Evolutionary conservation across 2,329 filamentous ascomycete genomes (phyloP).

Genomic region (Fusarium albidum): DNA sequence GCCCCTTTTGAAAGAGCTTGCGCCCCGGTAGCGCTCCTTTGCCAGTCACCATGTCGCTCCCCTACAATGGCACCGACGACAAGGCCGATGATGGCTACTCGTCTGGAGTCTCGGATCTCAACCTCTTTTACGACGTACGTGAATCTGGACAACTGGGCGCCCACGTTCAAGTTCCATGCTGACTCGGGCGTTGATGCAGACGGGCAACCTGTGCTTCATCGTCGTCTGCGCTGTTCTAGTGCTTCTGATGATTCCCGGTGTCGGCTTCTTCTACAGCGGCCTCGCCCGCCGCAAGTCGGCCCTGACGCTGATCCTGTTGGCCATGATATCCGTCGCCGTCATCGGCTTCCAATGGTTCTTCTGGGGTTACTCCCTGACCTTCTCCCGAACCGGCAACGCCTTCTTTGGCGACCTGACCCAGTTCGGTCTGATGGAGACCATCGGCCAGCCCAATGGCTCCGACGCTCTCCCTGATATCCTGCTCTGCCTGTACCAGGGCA

Average conservation of each 20-base stretch:
- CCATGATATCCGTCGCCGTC: constrained; percentile 84
- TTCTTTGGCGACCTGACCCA: constrained; percentile 84
- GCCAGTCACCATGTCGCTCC: constrained; percentile 42
- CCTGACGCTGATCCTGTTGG: constrained; percentile 89
- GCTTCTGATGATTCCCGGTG: constrained; percentile 91
- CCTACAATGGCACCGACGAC: constrained; percentile 61
- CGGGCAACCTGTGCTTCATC: constrained; percentile 85
- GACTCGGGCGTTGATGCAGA: constrained; percentile 52
- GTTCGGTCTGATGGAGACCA: no score
- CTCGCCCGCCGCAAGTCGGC: constrained; percentile 89
- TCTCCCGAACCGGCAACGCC: constrained; percentile 77
- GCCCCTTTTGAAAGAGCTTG: constrained; percentile 20
- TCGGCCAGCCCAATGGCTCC: no score
- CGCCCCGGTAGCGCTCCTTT: constrained; percentile 12
- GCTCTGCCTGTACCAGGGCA: constrained; percentile 87
- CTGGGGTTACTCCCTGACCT: constrained; percentile 86
- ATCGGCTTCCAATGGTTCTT: constrained; percentile 95
- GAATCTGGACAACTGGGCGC: background rate
- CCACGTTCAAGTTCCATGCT: background rate
- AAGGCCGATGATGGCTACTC: constrained; percentile 62
- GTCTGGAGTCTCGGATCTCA: constrained; percentile 70
- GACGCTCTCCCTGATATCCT: constrained; percentile 80
- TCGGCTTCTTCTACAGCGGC: constrained; percentile 93
- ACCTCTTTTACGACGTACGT: constrained; percentile 82
- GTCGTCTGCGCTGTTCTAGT: constrained; percentile 80